Percentiles rank a stretch among this genome's conserved stretches.
phyloP scores from a whole-genome alignment of 768 basidiomycete species.

The Multifurca ochricompacta region DNA sequence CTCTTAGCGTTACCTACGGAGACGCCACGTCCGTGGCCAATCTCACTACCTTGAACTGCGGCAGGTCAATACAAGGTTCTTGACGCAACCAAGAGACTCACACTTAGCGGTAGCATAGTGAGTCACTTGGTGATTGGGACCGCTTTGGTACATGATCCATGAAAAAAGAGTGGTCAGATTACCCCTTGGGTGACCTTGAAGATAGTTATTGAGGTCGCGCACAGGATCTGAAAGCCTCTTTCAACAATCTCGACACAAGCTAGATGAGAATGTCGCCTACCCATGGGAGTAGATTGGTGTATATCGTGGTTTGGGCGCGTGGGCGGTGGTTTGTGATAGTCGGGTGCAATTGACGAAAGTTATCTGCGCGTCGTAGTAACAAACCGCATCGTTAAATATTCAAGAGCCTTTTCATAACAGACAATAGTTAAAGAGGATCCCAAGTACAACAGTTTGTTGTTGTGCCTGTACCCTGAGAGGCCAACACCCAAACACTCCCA shows the following conservation, averaged over 20 bases:
- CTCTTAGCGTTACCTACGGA: neutral
- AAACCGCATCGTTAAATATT: conserved; percentile 3
- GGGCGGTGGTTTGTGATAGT: neutral
- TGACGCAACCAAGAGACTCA: neutral
- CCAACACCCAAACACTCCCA: neutral
- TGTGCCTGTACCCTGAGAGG: neutral
- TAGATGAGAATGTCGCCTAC: neutral
- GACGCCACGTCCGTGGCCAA: neutral
- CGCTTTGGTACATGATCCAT: neutral
- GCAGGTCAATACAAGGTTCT: neutral
- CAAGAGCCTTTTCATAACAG: neutral
- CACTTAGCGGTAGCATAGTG: neutral
- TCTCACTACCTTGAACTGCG: neutral
- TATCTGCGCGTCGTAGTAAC: neutral
- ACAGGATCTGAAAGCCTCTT: neutral
- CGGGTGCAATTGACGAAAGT: neutral
- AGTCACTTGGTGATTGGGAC: neutral
- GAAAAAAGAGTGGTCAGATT: neutral
- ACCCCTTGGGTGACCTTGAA: neutral
- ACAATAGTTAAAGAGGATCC: neutral
- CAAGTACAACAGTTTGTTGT: conserved; percentile 9
- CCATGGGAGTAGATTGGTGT: neutral
- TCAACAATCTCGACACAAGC: neutral
- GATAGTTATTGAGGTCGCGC: conserved; percentile 7
- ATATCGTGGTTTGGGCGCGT: neutral